Evolutionary conservation across 106 monocot species (phyloP), one percentile per base, ranked within the genome.

Genomic region (Apostasia ramifera): DNA sequence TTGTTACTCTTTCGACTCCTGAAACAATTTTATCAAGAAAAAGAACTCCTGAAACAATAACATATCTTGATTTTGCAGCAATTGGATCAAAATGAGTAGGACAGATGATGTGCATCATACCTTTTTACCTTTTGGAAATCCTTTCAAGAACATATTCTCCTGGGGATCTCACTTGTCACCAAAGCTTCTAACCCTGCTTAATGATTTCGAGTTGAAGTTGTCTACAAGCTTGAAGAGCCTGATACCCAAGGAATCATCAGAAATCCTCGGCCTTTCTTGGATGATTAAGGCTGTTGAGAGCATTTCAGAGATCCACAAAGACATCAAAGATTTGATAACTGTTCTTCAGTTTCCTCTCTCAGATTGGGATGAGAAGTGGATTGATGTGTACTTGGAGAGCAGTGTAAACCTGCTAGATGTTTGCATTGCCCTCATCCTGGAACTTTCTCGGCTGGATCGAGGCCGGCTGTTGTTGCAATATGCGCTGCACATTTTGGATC

Each of bases 301-400:
- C 48, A 65, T 95, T 11, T 84, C 71, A 11, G 84, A 81, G 15
- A 74, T 74, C 12, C 95, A 91, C 59, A 72, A 26, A 3, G 74
- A 73, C n/a, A 73, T 95, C 48, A 80, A 85, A 40, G 58, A 56
- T 42, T 73, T 95, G 54, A 87, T 86, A 8, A 85, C 78, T 61
- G 92, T 82, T 61, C 92, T 92, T 53, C 73, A 85, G 59, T 85
- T 97, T 60, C 95, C 88, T 10, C 78, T 87, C 47, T 81, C 88
- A 1, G 89, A 92, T 59, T 97, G 95, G 95, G 92, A 97, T 57
- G 76, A 86, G 40, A 82, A 85, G 48, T 97, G 86, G 95, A 77
- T 89, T 58, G 72, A 91, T 52, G 70, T 84, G 47, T 95, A 95
- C 73, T 78, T 95, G 69, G 76, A 95, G 59, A 72, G 78, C 61